These are phyloP conservation scores for Amphibolis antarctica DNA, from an alignment of 106 monocot genomes.

Conservation along the genomic window DNA sequence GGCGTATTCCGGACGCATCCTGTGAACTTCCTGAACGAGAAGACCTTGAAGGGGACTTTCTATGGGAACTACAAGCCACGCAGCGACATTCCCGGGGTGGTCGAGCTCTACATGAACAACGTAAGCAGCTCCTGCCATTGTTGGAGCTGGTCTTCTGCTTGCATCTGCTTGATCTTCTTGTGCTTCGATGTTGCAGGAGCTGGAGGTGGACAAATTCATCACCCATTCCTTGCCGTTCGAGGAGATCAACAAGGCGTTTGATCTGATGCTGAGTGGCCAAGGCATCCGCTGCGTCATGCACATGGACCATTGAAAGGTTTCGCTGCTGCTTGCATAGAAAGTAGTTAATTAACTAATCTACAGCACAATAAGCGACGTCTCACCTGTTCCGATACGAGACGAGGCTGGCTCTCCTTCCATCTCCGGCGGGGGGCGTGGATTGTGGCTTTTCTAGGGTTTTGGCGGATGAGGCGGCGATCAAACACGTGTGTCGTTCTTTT, in stretches of 20 bases:
- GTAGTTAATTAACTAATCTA: background rate
- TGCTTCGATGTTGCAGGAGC: constrained; percentile 18
- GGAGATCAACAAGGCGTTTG: constrained; percentile 51
- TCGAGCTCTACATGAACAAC: constrained; percentile 63
- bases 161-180: background rate
- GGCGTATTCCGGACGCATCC: constrained; percentile 66
- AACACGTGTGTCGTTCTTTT: too few species aligned
- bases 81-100: constrained; percentile 52
- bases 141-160: too few species aligned
- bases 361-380: too few species aligned
- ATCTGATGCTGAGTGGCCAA: constrained; percentile 30
- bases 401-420: too few species aligned
- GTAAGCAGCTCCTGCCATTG: too few species aligned
- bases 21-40: constrained; percentile 55
- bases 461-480: too few species aligned
- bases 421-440: too few species aligned
- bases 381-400: too few species aligned
- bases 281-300: constrained; percentile 40
- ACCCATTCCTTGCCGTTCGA: constrained; percentile 34
- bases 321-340: background rate
- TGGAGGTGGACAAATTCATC: constrained; percentile 51
- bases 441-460: too few species aligned
- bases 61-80: constrained; percentile 91
- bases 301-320: constrained; percentile 19
- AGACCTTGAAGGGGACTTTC: constrained; percentile 76